phyloP scores from a whole-genome alignment of 345 rosid genomes.

The Physaria fendleri region DNA sequence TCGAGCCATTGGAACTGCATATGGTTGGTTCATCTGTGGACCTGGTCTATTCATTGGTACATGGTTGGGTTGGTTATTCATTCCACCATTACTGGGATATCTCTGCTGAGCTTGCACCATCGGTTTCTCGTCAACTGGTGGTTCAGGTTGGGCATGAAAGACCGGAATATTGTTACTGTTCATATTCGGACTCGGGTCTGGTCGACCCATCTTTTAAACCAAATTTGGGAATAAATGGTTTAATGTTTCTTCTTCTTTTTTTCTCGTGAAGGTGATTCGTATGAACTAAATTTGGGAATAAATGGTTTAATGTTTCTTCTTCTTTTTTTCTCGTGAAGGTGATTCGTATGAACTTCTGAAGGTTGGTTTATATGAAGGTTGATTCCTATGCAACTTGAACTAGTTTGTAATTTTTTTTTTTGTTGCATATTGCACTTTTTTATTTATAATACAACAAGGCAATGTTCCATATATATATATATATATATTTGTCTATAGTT shows the following conservation, averaged over 20 bases:
- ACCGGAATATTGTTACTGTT: constrained; percentile 18
- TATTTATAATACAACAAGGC: not conserved
- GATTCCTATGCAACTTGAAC: not conserved
- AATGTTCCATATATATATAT: not conserved
- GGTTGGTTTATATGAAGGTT: constrained; percentile 10
- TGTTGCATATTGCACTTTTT: not conserved
- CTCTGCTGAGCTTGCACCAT: not conserved
- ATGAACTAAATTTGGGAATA: not conserved
- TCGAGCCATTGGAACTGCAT: not conserved
- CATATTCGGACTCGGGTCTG: constrained; percentile 14
- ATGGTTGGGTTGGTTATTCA: constrained; percentile 4
- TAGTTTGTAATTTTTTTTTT: constrained; percentile 12
- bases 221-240: not conserved
- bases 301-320: not conserved
- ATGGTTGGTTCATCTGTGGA: not conserved
- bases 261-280: not conserved
- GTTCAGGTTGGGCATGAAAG: not conserved
- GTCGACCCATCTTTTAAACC: constrained; percentile 24
- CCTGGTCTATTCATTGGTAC: not conserved
- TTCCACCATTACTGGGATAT: constrained; percentile 11
- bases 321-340: not conserved
- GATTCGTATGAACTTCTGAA: not conserved
- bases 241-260: not conserved
- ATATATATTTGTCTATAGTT: too few relatives aligned
- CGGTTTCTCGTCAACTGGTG: constrained; percentile 1